A percentile compares a stretch with the other conserved stretches of the same genome.
These are phyloP conservation scores for Mortierella sp. DNA, from an alignment of 371 early-diverging fungal genomes.

Conservation along the genomic window DNA sequence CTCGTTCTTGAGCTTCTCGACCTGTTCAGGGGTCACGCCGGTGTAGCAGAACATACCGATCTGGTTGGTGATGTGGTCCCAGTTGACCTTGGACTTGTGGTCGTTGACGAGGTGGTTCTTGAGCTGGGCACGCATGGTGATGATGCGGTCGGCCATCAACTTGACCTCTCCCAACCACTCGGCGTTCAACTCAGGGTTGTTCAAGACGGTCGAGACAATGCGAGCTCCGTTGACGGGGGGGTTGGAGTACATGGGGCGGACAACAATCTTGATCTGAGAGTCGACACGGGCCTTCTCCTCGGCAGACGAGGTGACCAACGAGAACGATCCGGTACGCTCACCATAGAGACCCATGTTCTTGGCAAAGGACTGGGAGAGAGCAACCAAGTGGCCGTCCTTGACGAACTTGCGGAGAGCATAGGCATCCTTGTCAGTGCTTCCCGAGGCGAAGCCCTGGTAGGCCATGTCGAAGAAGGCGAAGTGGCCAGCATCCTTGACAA, in stretches of 20 bases:
- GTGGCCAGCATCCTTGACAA: conserved; percentile 87
- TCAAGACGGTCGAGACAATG: conserved; percentile 92
- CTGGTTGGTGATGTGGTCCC: conserved; percentile 97
- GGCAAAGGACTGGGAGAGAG: conserved; percentile 97
- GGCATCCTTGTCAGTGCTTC: conserved; percentile 92
- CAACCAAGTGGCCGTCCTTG: conserved; percentile 81
- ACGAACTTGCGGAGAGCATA: conserved; percentile 96
- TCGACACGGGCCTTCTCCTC: conserved; percentile 90
- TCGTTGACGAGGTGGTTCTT: conserved; percentile 86
- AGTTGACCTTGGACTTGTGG: conserved; percentile 82
- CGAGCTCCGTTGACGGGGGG: conserved; percentile 97
- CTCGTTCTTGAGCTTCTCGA: conserved; percentile 86
- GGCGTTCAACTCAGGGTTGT: conserved; percentile 77
- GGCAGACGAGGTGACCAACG: conserved; percentile 82
- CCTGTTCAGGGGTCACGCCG: conserved; percentile 93
- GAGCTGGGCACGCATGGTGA: conserved; percentile 90
- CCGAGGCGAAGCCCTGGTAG: conserved; percentile 99
- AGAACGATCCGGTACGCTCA: conserved; percentile 98
- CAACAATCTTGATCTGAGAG: conserved; percentile 95
- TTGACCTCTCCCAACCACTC: conserved; percentile 97
- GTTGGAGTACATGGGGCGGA: conserved; percentile 98
- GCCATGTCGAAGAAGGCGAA: conserved; percentile 99
- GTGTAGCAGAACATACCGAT: conserved; percentile 99
- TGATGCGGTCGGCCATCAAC: conserved; percentile 98
- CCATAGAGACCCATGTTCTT: conserved; percentile 99